Base-by-base conservation (phyloP, 345 rosid genomes). In the Eutrema heterophyllum region DNA sequence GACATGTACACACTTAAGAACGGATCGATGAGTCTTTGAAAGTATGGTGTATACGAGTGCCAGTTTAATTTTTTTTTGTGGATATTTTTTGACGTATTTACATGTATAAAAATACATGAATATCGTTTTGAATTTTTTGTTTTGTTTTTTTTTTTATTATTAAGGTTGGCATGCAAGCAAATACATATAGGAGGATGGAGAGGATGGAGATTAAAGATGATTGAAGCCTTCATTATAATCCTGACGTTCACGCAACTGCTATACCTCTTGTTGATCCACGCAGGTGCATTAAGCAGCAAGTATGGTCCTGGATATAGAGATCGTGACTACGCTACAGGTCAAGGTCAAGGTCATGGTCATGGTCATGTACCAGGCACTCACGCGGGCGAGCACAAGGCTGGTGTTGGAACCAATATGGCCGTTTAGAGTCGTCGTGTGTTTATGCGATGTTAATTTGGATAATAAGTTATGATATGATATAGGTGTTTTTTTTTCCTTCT, bases 241-340 rank as follows among this genome's bases (percentile, higher is more conserved):
- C 70, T 94, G 57, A 68, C 87, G 7, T 81, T 94, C 51, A 91
- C 96, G 0, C 90, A 94, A 13, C 81, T 91, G 4, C 50, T 91
- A 26, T 89, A 91, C 65, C 52, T 89, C 13, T 3, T 84, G 80
- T 38, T 87, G 83, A 82, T 92, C 53, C 99, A 95, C 64, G 97
- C 97, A 0, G 97, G 97, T 4, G 13, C 76, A 24, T 81, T 79
- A 44, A 84, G 96, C 76, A 87, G 96, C 81, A 82, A 75, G 74
- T 86, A 88, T 9, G 97, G 97, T 5, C 97, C 99, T 0, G 96
- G 96, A 0, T 95, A 90, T 64, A 76, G 92, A 61, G 92, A 92
- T 54, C 58, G 70, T 1, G 89, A 83, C 32, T 84, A 87, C 3
- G 88, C 84, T 10, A 36, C 75, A 0, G 81, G 79, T 1, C 78